Evolutionary conservation across 768 basidiomycete genomes (phyloP).

Genomic region (Asterophora parasitica): DNA sequence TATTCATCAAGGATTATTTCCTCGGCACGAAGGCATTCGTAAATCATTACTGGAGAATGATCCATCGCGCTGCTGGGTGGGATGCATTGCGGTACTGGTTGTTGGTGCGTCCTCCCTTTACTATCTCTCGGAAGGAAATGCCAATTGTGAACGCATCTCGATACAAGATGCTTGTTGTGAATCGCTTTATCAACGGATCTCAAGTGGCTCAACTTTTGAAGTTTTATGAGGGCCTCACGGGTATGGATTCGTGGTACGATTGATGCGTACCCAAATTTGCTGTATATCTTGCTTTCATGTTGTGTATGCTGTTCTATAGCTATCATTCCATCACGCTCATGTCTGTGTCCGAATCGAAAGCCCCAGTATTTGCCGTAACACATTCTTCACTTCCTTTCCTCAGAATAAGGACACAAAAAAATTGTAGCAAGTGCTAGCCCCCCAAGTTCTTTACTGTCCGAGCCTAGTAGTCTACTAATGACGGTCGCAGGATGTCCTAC

Average conservation of each 20-base stretch:
- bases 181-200: conserved; percentile 45
- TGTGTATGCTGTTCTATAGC: neutral
- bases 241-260: conserved; percentile 39
- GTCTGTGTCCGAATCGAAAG: neutral
- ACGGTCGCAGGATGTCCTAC: too few relatives aligned
- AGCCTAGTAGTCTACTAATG: too few relatives aligned
- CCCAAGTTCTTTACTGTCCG: too few relatives aligned
- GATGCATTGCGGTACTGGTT: conserved; percentile 58
- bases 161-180: conserved; percentile 48
- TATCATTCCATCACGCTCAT: neutral
- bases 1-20: conserved; percentile 52
- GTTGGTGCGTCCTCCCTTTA: conserved; percentile 32
- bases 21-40: conserved; percentile 53
- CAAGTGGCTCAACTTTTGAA: conserved; percentile 49
- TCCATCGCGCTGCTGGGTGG: conserved; percentile 67
- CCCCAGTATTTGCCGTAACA: too few relatives aligned
- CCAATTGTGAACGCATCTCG: neutral
- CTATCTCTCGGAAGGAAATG: neutral
- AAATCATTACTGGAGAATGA: conserved; percentile 58
- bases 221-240: conserved; percentile 51
- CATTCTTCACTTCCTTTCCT: too few relatives aligned
- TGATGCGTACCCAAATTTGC: conserved; percentile 8
- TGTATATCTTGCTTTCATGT: neutral
- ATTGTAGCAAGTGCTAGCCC: too few relatives aligned
- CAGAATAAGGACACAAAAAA: too few relatives aligned